These are phyloP conservation scores for Citropsis articulata DNA, from an alignment of 345 rosid genomes.

Conservation along the genomic window DNA sequence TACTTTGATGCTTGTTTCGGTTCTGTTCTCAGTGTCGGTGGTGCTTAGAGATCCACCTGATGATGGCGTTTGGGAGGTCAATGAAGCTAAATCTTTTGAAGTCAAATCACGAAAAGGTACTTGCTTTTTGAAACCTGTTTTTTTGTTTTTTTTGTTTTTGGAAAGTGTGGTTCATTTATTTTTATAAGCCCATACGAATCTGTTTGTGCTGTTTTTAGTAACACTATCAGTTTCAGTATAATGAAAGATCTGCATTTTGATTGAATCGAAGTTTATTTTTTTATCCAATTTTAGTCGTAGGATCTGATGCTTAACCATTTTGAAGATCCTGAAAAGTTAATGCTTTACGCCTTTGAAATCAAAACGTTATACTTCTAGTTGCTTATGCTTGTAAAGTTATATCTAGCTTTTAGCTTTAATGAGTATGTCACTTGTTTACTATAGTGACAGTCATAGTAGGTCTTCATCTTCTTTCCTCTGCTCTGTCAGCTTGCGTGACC, in stretches of 20 bases:
- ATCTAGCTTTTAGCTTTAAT: too few species aligned
- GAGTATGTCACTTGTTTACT: not conserved
- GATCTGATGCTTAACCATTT: not conserved
- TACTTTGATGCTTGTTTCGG: conserved; percentile 35
- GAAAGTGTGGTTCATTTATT: not conserved
- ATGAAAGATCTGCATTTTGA: not conserved
- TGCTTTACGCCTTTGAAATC: not conserved
- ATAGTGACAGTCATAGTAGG: too few species aligned
- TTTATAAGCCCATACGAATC: not conserved
- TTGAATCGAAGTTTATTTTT: not conserved
- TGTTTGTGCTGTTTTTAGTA: not conserved
- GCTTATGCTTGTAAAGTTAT: too few species aligned
- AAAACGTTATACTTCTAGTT: too few species aligned
- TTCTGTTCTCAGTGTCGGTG: conserved; percentile 39
- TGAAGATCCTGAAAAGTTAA: not conserved
- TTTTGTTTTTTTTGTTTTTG: not conserved
- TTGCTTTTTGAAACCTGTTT: not conserved
- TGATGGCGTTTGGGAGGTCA: conserved; percentile 28
- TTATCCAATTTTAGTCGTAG: not conserved
- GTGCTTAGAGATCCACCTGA: conserved; percentile 48
- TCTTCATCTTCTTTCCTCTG: not conserved
- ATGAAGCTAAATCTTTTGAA: conserved; percentile 9
- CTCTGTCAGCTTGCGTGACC: not conserved
- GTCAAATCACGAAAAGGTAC: conserved; percentile 30
- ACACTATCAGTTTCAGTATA: not conserved